Evolutionary conservation across 1,139 yeast genomes (phyloP).

Genomic region (Suhomyces maxii): DNA sequence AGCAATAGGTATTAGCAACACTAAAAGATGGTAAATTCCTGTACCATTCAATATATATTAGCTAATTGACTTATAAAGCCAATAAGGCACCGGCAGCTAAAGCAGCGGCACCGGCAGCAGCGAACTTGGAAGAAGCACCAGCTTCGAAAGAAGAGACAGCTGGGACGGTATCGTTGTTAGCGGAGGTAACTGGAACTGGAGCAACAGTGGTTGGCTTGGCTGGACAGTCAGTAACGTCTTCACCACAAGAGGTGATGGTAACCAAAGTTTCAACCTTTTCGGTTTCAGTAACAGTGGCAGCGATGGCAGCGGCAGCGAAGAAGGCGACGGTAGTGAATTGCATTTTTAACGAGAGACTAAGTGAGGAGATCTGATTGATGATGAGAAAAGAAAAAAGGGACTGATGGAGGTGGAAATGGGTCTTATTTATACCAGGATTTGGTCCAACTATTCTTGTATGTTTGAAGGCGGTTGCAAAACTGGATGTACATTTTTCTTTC

Average conservation of each 20-base stretch:
- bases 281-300: slow-evolving; percentile 22
- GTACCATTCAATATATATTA: slow-evolving; percentile 4
- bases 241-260: slow-evolving; percentile 29
- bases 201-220: slow-evolving; percentile 27
- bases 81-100: slow-evolving; percentile 37
- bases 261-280: slow-evolving; percentile 22
- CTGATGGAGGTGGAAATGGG: slow-evolving; percentile 1
- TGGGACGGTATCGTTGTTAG: slow-evolving; percentile 19
- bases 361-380: slow-evolving; percentile 18
- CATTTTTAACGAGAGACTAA: slow-evolving; percentile 30
- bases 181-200: slow-evolving; percentile 7
- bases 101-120: slow-evolving; percentile 30
- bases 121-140: slow-evolving; percentile 24
- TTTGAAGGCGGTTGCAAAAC: background rate
- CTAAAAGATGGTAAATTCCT: background rate
- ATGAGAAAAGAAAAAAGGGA: slow-evolving; percentile 13
- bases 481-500: background rate
- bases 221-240: slow-evolving; percentile 29
- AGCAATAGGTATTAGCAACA: background rate
- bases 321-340: slow-evolving; percentile 28
- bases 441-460: too few relatives aligned
- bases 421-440: slow-evolving; percentile 4
- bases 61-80: slow-evolving; percentile 26
- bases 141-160: slow-evolving; percentile 25
- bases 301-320: slow-evolving; percentile 25